Evolutionary conservation across 2,329 filamentous ascomycete genomes (phyloP), one percentile per base, ranked within the genome.

Genomic region (Calonectria fujianensis): DNA sequence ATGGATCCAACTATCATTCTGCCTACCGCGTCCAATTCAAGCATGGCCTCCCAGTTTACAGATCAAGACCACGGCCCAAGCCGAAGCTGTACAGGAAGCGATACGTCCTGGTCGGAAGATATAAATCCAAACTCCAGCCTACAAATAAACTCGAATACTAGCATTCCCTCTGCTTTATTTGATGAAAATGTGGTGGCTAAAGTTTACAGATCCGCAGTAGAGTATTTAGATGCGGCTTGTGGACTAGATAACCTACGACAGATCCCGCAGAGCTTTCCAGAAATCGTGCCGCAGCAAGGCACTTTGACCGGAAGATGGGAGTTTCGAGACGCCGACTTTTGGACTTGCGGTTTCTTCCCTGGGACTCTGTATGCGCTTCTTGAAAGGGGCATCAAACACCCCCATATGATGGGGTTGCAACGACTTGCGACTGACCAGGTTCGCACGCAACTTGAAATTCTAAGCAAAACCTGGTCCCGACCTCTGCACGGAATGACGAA

Each of bases 311-410:
- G 83, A 0, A 75, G 70, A 18, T 85, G 83, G 70, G 61, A 76
- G 11, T 64, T 81, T 29, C 79, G 83, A 0, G 81, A 85, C 24
- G 78, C 82, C 3, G 81, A 84, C 2, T 87, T 87, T 51, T 87
- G 85, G 85, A 87, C 85, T 1, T 86, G 86, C 63, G 85, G 85
- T 24, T 87, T 87, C 81, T 87, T 87, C 48, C 85, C 86, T 0
- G 85, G 83, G 0, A 83, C 75, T 0, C 48, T 87, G 5, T 85
- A 85, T 70, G 76, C 80, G 2, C 52, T 87, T 0, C 72, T 86
- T 0, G 85, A 87, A 72, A 77, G 85, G 13, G 69, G 59, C 1
- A 77, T 82, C 13, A 82, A 79, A 32, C 83, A 82, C 64, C 85
- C 85, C 1, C 29, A 66, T 0, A 41, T 31, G 16, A 41, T 76